Evolutionary conservation across 148 eudicot species (phyloP), one percentile per base, ranked within the genome.

Genomic region (Chenopodium berlandieri): DNA sequence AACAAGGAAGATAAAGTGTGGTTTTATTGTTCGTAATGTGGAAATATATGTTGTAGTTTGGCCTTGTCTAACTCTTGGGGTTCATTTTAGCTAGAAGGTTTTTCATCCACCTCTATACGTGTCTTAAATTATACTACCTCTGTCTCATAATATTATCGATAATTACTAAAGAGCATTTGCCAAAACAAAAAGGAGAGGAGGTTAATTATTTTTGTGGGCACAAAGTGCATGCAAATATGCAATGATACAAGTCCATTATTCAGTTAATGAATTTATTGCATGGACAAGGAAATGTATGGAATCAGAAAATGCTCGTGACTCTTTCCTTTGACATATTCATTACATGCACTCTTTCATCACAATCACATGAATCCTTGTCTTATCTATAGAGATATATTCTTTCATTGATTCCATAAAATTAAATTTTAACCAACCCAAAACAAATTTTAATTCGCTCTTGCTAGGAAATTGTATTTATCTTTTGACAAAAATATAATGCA

Each of bases 361-460:
- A 32, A 27, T 75, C 78, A 75, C 78, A 75, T 56, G 78, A 71
- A 71, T 19, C 9, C 32, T 46, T 64, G 47, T 32, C 77, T 23
- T 25, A 27, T 40, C 19, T 47, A 73, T 4, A 25, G 40, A 13
- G 40, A 23, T 4, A 73, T 71, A n/a, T 73, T 25, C 56, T 46
- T 73, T 10, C 73, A 69, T 34, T 34, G 17, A 69, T 34, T 32
- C 19, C 40, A 67, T 67, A 25, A 31, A 27, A 30, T 67, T 67
- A 50, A 50, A 12, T 2, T 11, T 31, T 1, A 2, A 58, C 63
- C 71, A 30, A 65, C 69, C 32, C 54, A 50, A 50, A 10, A 9
- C 54, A 56, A 16, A 12, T 56, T 56, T 2, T 56, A 17, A 4
- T 56, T 19, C 62, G 22, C 17, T 56, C 13, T 50, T 9, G 13